Conservation (phyloP, 495 filamentous ascomycete species). For the Hypoxylon perforatum region DNA sequence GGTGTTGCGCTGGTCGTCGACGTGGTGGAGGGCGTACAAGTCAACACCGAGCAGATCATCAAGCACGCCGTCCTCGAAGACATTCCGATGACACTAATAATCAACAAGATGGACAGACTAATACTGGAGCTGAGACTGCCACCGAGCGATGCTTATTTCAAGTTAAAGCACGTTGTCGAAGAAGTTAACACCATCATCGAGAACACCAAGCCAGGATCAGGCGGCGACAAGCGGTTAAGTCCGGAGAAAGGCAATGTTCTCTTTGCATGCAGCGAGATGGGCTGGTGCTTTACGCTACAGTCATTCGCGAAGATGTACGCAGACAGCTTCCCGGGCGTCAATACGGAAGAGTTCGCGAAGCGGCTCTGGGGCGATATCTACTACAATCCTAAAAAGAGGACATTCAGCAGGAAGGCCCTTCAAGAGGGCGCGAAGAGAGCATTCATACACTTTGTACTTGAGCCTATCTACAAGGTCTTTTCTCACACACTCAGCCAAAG, state of each 20-base stretch:
- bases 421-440: constrained; percentile 82
- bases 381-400: constrained; percentile 89
- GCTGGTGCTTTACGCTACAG: constrained; percentile 93
- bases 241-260: constrained; percentile 97
- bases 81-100: constrained; percentile 85
- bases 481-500: constrained; percentile 95
- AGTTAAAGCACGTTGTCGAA: constrained; percentile 96
- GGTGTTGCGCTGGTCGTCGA: constrained; percentile 95
- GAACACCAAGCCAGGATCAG: constrained; percentile 82
- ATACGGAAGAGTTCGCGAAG: constrained; percentile 79
- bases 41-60: constrained; percentile 96
- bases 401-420: constrained; percentile 86
- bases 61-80: constrained; percentile 93
- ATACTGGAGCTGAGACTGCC: constrained; percentile 96
- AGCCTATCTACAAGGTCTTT: constrained; percentile 98
- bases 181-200: constrained; percentile 97
- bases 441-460: constrained; percentile 94
- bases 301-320: constrained; percentile 98
- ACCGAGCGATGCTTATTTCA: constrained; percentile 97
- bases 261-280: constrained; percentile 92
- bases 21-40: constrained; percentile 97
- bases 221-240: constrained; percentile 82
- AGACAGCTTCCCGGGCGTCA: constrained; percentile 83
- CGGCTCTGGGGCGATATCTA: constrained; percentile 97
- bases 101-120: constrained; percentile 97